Conservation (phyloP, 805 yeast species). For the Danielia oregonensis region DNA sequence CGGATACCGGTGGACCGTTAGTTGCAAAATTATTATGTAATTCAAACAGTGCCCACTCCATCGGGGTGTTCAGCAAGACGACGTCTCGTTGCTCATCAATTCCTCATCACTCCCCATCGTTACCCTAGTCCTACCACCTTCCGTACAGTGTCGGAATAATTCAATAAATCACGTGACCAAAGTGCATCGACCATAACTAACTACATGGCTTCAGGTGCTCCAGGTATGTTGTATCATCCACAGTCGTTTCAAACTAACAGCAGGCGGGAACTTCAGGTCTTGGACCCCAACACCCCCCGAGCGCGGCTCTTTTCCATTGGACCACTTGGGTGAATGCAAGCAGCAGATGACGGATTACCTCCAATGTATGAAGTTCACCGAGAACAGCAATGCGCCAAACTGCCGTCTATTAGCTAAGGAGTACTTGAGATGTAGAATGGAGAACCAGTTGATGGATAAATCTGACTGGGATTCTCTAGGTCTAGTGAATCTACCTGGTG, state of each 20-base stretch:
- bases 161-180: too few relatives aligned
- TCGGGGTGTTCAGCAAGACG: too few relatives aligned
- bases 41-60: too few relatives aligned
- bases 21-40: too few relatives aligned
- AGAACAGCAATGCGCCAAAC: constrained; percentile 85
- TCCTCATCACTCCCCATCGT: too few relatives aligned
- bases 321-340: constrained; percentile 81
- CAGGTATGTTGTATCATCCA: constrained; percentile 13
- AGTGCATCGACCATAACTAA: too few relatives aligned
- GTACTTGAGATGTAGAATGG: constrained; percentile 87
- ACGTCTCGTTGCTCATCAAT: too few relatives aligned
- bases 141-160: too few relatives aligned
- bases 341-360: constrained; percentile 71
- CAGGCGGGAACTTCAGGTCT: constrained; percentile 18
- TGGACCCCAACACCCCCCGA: constrained; percentile 92
- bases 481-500: constrained; percentile 39
- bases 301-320: constrained; percentile 93
- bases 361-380: constrained; percentile 71
- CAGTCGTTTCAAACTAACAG: constrained; percentile 5
- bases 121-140: too few relatives aligned
- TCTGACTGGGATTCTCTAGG: constrained; percentile 44
- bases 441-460: constrained; percentile 47
- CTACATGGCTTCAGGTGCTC: constrained; percentile 21
- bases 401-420: constrained; percentile 80
- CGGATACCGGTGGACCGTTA: too few relatives aligned